Conservation (phyloP, 305 asterid species). For the Coffea humblotiana region DNA sequence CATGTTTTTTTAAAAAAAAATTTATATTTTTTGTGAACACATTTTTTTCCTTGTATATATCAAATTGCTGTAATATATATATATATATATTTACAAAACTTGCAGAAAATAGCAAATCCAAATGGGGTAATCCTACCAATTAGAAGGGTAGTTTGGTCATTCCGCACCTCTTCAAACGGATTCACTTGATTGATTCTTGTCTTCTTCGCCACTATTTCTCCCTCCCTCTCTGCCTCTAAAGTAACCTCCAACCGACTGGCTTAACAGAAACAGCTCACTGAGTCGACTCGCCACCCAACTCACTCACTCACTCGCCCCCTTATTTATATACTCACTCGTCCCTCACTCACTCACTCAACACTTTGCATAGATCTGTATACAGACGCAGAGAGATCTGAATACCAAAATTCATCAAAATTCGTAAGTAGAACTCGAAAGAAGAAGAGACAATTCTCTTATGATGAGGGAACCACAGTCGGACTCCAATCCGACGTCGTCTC, state of each 20-base stretch:
- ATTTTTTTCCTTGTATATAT: no score
- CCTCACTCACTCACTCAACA: background rate
- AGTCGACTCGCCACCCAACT: background rate
- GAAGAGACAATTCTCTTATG: background rate
- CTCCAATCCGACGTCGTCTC: conserved; percentile 29
- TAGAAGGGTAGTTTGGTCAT: background rate
- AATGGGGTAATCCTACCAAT: background rate
- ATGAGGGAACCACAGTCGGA: conserved; percentile 23
- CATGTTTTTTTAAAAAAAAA: no score
- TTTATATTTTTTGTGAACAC: no score
- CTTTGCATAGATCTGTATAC: background rate
- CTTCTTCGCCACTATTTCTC: conserved; percentile 19
- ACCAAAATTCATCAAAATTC: background rate
- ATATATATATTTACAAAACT: no score
- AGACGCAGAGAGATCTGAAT: conserved; percentile 1
- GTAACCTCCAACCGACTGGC: background rate
- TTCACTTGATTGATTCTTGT: conserved; percentile 24
- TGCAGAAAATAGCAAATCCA: no score
- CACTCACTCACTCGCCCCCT: background rate
- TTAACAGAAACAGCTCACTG: conserved; percentile 10
- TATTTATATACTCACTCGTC: background rate
- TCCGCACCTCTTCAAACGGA: background rate
- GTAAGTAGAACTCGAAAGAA: no score
- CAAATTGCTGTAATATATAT: no score
- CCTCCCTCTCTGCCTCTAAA: no score